Conservation (phyloP, 129 eudicot species). For the Flaveria robusta region DNA sequence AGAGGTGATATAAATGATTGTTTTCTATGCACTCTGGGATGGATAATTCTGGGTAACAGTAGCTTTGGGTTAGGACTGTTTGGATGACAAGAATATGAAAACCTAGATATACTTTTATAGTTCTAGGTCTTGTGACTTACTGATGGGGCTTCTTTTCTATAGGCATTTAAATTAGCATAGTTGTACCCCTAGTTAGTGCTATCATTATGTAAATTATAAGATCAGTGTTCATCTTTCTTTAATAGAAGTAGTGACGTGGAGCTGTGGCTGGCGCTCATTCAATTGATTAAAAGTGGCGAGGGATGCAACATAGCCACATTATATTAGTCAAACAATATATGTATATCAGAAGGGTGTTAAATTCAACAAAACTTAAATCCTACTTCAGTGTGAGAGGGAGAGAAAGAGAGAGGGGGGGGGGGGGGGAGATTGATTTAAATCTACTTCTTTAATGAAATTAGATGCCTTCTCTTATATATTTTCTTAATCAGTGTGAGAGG, state of each 20-base stretch:
- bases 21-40: conserved; percentile 4
- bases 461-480: not conserved
- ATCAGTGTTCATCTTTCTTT: not conserved
- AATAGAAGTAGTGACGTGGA: not conserved
- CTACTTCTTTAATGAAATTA: not conserved
- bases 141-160: not conserved
- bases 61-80: conserved; percentile 4
- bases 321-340: not conserved
- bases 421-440: not conserved
- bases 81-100: conserved; percentile 2
- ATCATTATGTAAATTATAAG: not conserved
- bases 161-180: not conserved
- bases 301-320: not conserved
- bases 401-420: no score
- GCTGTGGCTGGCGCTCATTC: not conserved
- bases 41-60: conserved; percentile 13
- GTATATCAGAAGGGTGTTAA: not conserved
- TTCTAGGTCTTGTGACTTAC: not conserved
- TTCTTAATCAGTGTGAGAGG: no score
- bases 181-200: not conserved
- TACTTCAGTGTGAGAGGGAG: no score
- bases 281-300: not conserved
- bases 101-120: not conserved
- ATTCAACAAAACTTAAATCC: conserved; percentile 8
- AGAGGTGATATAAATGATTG: not conserved